These are phyloP conservation scores for Grosmannia clavigera DNA, from an alignment of 2,329 filamentous ascomycete species.

Conservation along the genomic window DNA sequence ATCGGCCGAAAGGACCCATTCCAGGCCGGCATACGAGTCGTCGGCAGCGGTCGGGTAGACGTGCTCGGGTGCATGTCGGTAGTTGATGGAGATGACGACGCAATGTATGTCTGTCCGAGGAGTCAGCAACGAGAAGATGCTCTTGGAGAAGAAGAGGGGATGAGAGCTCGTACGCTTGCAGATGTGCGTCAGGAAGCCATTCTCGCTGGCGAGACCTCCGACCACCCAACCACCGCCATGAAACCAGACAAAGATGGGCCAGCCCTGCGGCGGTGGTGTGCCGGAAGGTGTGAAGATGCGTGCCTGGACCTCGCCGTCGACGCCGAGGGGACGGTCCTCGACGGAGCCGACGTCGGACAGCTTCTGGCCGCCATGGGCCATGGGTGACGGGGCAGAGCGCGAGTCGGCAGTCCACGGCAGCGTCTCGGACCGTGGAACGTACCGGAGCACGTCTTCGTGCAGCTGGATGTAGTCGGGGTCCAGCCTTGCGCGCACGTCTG, in stretches of 20 bases:
- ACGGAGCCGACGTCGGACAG: constrained; percentile 1
- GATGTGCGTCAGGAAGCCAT: constrained; percentile 20
- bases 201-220: constrained; percentile 22
- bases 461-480: constrained; percentile 26
- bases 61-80: constrained; percentile 40
- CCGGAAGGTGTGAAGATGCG: constrained; percentile 21
- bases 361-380: constrained; percentile 2
- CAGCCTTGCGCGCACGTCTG: constrained; percentile 18
- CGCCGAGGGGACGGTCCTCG: constrained; percentile 17
- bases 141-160: background rate
- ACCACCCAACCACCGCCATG: constrained; percentile 28
- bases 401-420: constrained; percentile 21
- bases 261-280: constrained; percentile 15
- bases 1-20: background rate
- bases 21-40: constrained; percentile 42
- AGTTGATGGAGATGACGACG: constrained; percentile 7
- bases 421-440: constrained; percentile 21
- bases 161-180: constrained; percentile 13
- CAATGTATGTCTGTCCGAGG: background rate
- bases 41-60: constrained; percentile 44
- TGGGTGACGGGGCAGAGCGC: constrained; percentile 17
- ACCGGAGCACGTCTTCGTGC: constrained; percentile 25
- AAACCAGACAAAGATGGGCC: constrained; percentile 26
- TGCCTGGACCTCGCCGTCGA: constrained; percentile 16
- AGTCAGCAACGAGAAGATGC: too few relatives aligned